Percentiles rank a stretch among this genome's conserved stretches.
Conservation (phyloP, 306 rosid species). For the Styphnolobium japonicum region DNA sequence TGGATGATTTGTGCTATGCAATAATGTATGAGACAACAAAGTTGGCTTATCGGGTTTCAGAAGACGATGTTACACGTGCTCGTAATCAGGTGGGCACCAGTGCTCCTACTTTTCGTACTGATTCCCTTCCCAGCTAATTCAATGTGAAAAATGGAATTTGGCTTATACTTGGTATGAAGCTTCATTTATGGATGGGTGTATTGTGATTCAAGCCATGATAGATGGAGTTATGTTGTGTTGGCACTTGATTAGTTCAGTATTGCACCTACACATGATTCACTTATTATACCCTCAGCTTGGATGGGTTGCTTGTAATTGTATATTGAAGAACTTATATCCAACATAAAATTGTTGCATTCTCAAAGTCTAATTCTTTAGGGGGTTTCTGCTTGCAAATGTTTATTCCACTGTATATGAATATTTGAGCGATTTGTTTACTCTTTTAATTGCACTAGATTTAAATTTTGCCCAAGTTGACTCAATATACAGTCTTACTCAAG, state of each 20-base stretch:
- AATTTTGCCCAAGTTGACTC: background rate
- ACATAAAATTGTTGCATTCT: background rate
- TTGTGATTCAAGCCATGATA: background rate
- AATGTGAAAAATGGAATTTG: background rate
- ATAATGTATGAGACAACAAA: slow-evolving; percentile 84
- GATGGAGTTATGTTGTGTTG: no score
- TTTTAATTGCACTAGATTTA: no score
- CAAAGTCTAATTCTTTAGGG: no score
- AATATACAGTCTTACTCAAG: background rate
- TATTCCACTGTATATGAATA: no score
- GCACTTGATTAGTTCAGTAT: background rate
- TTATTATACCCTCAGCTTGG: background rate
- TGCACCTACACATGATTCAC: background rate
- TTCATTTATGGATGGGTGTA: no score
- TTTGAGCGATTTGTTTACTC: no score
- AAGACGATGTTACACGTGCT: slow-evolving; percentile 78
- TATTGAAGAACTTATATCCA: background rate
- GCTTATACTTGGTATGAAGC: background rate
- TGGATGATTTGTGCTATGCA: slow-evolving; percentile 77
- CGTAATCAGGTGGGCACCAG: slow-evolving; percentile 74
- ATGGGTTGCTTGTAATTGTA: background rate
- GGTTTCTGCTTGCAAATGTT: no score
- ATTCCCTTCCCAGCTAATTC: background rate
- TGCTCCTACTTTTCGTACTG: background rate
- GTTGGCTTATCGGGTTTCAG: slow-evolving; percentile 73